phyloP scores from a whole-genome alignment of 257 asterid genomes.

The Plantago elongata region DNA sequence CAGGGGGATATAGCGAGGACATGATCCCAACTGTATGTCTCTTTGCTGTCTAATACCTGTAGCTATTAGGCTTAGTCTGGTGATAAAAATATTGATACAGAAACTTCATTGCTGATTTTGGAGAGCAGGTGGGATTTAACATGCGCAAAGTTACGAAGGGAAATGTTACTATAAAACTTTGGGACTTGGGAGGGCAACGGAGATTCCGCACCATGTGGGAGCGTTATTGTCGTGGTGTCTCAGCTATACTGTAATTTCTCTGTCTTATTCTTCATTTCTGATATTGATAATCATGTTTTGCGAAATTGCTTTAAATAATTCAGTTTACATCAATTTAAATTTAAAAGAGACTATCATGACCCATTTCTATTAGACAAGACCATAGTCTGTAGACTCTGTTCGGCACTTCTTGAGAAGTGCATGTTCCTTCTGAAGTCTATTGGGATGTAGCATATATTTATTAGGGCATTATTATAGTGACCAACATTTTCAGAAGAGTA shows the following conservation, averaged over 20 bases:
- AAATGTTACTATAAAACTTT: slow-evolving; percentile 85
- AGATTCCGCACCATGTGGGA: slow-evolving; percentile 98
- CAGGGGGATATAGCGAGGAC: slow-evolving; percentile 93
- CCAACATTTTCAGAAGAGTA: too few relatives aligned
- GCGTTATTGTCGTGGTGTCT: slow-evolving; percentile 94
- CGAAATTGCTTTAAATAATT: too few relatives aligned
- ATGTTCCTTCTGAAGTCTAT: too few relatives aligned
- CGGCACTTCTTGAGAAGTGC: too few relatives aligned
- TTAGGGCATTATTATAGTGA: too few relatives aligned
- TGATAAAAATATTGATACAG: slow-evolving; percentile 10
- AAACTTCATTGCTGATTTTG: slow-evolving; percentile 3
- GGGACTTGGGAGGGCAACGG: slow-evolving; percentile 98
- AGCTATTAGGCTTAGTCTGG: neutral
- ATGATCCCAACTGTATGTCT: slow-evolving; percentile 90
- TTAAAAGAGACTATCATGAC: too few relatives aligned
- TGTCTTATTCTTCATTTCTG: slow-evolving; percentile 5
- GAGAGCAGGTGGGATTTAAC: slow-evolving; percentile 78
- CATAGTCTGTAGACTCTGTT: too few relatives aligned
- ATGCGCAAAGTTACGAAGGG: slow-evolving; percentile 99
- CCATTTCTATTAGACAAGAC: too few relatives aligned
- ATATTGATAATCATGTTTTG: too few relatives aligned
- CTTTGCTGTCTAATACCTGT: slow-evolving; percentile 8
- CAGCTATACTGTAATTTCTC: slow-evolving; percentile 68
- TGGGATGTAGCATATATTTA: too few relatives aligned
- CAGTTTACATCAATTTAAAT: too few relatives aligned